phyloP scores from a whole-genome alignment of 179 eudicot genomes.

The Sideroxylon spinosum region DNA sequence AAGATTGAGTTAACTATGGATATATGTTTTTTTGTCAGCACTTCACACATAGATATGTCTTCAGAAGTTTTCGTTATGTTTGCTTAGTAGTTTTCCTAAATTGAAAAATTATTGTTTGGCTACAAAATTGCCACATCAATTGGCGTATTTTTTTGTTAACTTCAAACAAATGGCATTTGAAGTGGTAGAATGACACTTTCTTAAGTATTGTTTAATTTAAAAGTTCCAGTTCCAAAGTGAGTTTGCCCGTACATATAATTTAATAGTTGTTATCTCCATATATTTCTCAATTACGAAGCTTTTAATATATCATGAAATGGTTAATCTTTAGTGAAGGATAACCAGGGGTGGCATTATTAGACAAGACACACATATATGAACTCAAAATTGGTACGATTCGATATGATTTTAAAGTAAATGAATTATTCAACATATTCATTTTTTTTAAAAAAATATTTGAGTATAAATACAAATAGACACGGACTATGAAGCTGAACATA shows the following conservation, averaged over 20 bases:
- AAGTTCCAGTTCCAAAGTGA: not conserved
- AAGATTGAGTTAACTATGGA: constrained; percentile 30
- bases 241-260: not conserved
- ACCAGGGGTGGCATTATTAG: too few species aligned
- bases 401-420: too few species aligned
- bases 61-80: not conserved
- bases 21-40: constrained; percentile 5
- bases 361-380: too few species aligned
- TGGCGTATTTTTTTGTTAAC: not conserved
- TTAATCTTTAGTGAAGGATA: too few species aligned
- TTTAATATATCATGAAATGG: not conserved
- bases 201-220: not conserved
- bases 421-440: too few species aligned
- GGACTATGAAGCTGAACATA: too few species aligned
- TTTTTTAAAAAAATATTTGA: not conserved
- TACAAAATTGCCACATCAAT: too few species aligned
- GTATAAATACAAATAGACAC: not conserved
- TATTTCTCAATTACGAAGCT: not conserved
- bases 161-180: not conserved
- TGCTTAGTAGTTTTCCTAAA: not conserved
- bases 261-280: not conserved
- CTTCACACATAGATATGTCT: not conserved
- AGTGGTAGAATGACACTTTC: not conserved
- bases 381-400: too few species aligned
- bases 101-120: not conserved